These are phyloP conservation scores for Neurospora sp. DNA, from an alignment of 495 filamentous ascomycete genomes.

Conservation along the genomic window DNA sequence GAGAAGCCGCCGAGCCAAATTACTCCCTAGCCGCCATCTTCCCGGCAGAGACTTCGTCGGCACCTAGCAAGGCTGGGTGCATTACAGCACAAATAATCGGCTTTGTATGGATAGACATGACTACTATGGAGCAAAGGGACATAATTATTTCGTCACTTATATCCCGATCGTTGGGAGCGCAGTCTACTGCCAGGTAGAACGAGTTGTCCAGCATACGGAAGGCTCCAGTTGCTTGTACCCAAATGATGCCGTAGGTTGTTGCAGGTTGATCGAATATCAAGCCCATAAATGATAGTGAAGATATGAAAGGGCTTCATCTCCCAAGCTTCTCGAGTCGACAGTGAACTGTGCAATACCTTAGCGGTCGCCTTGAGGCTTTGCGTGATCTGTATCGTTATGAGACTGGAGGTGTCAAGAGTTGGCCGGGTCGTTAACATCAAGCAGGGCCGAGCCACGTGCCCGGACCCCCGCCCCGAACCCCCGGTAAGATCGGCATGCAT, in stretches of 20 bases:
- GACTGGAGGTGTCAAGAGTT: background rate
- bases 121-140: background rate
- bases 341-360: background rate
- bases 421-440: background rate
- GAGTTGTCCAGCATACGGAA: background rate
- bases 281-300: background rate
- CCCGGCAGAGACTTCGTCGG: background rate
- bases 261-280: background rate
- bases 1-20: background rate
- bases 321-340: background rate
- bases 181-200: background rate
- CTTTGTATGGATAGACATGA: background rate
- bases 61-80: background rate
- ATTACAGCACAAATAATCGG: background rate
- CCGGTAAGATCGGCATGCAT: background rate
- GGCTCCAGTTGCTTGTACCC: background rate
- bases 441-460: background rate
- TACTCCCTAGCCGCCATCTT: background rate
- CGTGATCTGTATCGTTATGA: background rate
- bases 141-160: background rate
- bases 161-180: background rate
- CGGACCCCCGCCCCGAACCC: background rate
- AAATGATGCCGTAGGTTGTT: background rate
- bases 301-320: background rate
- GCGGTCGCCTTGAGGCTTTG: background rate